Evolutionary conservation across 1,284 basidiomycete genomes (phyloP).

Genomic region (Grifola frondosa): DNA sequence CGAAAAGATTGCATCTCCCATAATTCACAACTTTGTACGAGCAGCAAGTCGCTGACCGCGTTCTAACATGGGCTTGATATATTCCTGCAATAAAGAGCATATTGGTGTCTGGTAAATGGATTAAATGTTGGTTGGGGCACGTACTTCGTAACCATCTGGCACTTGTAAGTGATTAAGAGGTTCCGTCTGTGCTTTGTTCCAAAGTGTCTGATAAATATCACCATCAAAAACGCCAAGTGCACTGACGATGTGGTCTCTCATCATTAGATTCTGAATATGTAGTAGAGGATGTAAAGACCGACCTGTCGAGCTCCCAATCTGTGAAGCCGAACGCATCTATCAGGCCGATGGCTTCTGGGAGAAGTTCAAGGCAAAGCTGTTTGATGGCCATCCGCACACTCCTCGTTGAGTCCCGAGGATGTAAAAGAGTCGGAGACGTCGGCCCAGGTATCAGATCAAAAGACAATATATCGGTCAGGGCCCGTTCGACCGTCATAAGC

Average conservation of each 20-base stretch:
- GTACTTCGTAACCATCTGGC: conserved; percentile 54
- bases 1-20: not conserved
- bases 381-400: conserved; percentile 56
- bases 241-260: conserved; percentile 29
- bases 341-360: conserved; percentile 70
- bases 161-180: conserved; percentile 60
- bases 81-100: no score
- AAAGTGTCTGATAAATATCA: conserved; percentile 67
- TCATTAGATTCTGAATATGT: not conserved
- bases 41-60: conserved; percentile 41
- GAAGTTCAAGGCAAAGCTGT: conserved; percentile 46
- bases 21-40: conserved; percentile 25
- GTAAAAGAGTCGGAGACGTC: not conserved
- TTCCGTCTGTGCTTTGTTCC: conserved; percentile 61
- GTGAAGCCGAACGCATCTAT: conserved; percentile 76
- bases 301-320: conserved; percentile 79
- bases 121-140: no score
- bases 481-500: conserved; percentile 55
- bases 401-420: conserved; percentile 44
- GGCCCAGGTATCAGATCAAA: conserved; percentile 43
- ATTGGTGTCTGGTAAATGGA: no score
- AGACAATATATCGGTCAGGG: conserved; percentile 58
- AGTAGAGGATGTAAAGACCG: no score
- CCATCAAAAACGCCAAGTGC: conserved; percentile 68
- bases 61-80: conserved; percentile 48